These are phyloP conservation scores for Amanita phalloides DNA, from an alignment of 768 basidiomycete species.

Conservation along the genomic window DNA sequence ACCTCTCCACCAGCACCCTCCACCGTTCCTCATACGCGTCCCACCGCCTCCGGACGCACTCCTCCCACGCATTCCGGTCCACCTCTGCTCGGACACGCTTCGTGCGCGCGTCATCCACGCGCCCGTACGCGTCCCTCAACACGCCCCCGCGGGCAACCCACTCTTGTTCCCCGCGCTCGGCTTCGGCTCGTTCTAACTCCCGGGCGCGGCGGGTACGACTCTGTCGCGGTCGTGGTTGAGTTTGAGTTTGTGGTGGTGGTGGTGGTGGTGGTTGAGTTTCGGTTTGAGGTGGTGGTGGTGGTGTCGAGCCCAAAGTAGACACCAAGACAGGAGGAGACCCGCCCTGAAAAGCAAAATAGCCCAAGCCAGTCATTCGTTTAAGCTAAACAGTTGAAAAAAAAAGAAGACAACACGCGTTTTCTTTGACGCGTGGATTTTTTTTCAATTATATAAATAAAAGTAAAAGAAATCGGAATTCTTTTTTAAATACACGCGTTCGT, in stretches of 20 bases:
- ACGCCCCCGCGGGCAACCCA: slow-evolving; percentile 53
- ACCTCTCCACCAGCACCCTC: slow-evolving; percentile 18
- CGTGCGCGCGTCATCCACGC: slow-evolving; percentile 40
- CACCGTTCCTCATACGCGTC: slow-evolving; percentile 44
- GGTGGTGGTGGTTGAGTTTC: neutral
- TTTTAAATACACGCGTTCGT: too few species aligned
- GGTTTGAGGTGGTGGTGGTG: neutral
- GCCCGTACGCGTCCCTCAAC: slow-evolving; percentile 37
- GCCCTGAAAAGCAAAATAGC: slow-evolving; percentile 4
- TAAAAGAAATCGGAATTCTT: too few species aligned
- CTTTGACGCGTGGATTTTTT: too few species aligned
- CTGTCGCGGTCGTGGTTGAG: neutral
- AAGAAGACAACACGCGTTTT: too few species aligned
- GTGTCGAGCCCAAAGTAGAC: neutral
- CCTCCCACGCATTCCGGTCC: slow-evolving; percentile 30
- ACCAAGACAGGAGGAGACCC: neutral
- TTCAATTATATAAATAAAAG: too few species aligned
- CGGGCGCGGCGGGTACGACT: neutral
- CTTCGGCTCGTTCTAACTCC: slow-evolving; percentile 17
- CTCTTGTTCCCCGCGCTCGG: slow-evolving; percentile 39
- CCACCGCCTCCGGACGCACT: slow-evolving; percentile 30
- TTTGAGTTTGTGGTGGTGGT: neutral
- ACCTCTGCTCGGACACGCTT: slow-evolving; percentile 37
- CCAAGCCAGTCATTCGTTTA: neutral
- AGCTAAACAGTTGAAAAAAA: too few species aligned